Base-by-base conservation (phyloP, 208 protist species). In the Acanthamoeba lenticulata region DNA sequence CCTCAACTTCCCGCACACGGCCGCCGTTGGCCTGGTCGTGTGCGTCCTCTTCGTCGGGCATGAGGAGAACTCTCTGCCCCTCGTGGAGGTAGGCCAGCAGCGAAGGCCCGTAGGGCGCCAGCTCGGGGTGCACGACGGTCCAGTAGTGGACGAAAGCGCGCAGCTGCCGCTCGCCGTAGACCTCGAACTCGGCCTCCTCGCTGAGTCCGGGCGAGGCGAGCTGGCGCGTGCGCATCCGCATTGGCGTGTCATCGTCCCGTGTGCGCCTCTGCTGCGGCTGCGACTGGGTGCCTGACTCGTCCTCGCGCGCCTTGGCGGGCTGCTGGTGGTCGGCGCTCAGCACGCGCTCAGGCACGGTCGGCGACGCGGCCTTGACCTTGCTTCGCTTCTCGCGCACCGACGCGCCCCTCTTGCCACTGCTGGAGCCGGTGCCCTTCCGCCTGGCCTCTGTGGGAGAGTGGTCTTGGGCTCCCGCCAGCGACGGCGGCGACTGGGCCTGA, bases 101-200 rank as follows among this genome's bases (percentile, higher is more conserved):
- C 15, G 77, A 57, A 5, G 32, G 11, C 1, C n/a, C 9, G 44
- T 86, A 32, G 42, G 77, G 44, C 2, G 24, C 77, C 6, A 86
- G 24, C 44, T 86, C 45, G 15, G 45, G 44, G 34, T 86, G 77
- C 13, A 60, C 24, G 44, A 47, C 29, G 24, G 6, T 6, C 38
- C 44, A 86, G 77, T 86, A 86, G 40, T 57, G 21, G 3, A 86
- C 45, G 13, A 86, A 86, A 44, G 77, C 77, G 42, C 36, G 44
- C 24, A 86, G 77, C 44, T 86, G 77, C 44, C n/a, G 34, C 44
- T 36, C 45, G n/a, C 44, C 44, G 77, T 60, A 86, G 77, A 32
- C 36, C n/a, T 40, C 65, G n/a, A 1, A 1, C 32, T 40, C 5
- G 0, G 9, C 65, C 6, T 36, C 17, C 11, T 5, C 57, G 13